Conservation (phyloP, 805 yeast genomes). For the Candida tammaniensis region DNA sequence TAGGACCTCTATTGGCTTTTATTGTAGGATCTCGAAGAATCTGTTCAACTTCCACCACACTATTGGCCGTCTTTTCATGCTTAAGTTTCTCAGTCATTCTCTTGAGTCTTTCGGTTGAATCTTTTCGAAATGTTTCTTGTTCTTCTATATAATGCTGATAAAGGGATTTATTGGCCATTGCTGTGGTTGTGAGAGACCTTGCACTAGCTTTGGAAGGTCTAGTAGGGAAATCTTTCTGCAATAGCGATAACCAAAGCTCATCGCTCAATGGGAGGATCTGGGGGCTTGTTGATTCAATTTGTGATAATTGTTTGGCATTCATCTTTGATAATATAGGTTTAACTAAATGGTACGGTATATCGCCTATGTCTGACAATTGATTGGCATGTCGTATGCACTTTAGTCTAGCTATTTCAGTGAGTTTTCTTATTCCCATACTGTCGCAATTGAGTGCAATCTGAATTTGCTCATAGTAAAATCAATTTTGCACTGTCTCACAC, state of each 20-base stretch:
- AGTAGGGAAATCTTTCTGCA: slow-evolving; percentile 47
- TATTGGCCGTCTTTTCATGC: slow-evolving; percentile 38
- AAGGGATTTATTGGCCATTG: slow-evolving; percentile 34
- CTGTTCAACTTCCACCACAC: slow-evolving; percentile 31
- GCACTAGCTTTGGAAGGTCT: slow-evolving; percentile 26
- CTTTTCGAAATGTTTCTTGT: slow-evolving; percentile 40
- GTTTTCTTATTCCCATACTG: slow-evolving; percentile 1
- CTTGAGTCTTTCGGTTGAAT: slow-evolving; percentile 45
- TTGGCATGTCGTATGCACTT: slow-evolving; percentile 20
- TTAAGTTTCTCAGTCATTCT: slow-evolving; percentile 38
- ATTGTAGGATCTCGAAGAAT: slow-evolving; percentile 30
- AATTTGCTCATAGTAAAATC: neutral
- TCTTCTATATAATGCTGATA: slow-evolving; percentile 40
- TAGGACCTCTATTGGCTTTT: slow-evolving; percentile 12
- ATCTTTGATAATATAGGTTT: slow-evolving; percentile 46
- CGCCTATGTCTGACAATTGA: slow-evolving; percentile 23
- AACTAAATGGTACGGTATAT: slow-evolving; percentile 43
- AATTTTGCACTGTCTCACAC: too few relatives aligned
- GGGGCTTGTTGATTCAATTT: slow-evolving; percentile 42
- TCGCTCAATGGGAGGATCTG: slow-evolving; percentile 42
- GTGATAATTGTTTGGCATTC: slow-evolving; percentile 41
- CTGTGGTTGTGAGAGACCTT: neutral
- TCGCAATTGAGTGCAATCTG: neutral
- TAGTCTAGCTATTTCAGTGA: slow-evolving; percentile 10
- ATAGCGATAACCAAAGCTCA: slow-evolving; percentile 43